These are phyloP conservation scores for Neurospora sp. DNA, from an alignment of 495 filamentous ascomycete genomes.

Conservation along the genomic window DNA sequence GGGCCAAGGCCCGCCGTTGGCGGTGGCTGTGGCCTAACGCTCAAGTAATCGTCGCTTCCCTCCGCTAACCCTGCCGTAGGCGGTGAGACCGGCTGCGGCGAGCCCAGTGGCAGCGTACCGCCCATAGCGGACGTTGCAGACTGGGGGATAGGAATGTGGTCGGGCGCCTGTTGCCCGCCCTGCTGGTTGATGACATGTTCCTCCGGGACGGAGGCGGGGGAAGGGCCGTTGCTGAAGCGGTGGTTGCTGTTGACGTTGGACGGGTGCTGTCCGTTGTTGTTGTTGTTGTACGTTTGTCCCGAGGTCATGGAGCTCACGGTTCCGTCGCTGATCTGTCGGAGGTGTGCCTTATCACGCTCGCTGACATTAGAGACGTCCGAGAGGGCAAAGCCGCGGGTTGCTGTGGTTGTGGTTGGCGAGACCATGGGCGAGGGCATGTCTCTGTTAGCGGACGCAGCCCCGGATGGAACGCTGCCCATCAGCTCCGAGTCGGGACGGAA, in stretches of 20 bases:
- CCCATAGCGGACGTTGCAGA: not conserved
- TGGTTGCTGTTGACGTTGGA: not conserved
- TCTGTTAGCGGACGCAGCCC: not conserved
- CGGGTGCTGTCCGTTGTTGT: not conserved
- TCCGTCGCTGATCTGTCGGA: slow-evolving; percentile 36
- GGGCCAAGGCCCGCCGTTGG: not conserved
- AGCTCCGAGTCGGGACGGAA: slow-evolving; percentile 24
- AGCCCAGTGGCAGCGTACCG: not conserved
- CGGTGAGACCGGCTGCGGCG: slow-evolving; percentile 4
- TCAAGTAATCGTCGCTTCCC: slow-evolving; percentile 3
- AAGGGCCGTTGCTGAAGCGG: not conserved
- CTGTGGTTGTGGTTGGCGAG: not conserved
- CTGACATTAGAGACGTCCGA: slow-evolving; percentile 34
- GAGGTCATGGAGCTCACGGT: slow-evolving; percentile 27
- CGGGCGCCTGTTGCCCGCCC: not conserved
- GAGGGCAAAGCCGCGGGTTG: slow-evolving; percentile 13
- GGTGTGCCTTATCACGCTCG: slow-evolving; percentile 31
- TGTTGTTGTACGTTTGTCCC: not conserved
- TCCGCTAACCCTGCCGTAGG: not conserved
- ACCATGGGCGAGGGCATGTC: not conserved
- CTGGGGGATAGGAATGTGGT: not conserved
- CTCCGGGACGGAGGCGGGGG: not conserved
- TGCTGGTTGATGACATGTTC: not conserved
- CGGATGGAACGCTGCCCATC: slow-evolving; percentile 6
- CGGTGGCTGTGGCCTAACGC: slow-evolving; percentile 4